Evolutionary conservation across 768 basidiomycete genomes (phyloP).

Genomic region (Boletus reticulatus): DNA sequence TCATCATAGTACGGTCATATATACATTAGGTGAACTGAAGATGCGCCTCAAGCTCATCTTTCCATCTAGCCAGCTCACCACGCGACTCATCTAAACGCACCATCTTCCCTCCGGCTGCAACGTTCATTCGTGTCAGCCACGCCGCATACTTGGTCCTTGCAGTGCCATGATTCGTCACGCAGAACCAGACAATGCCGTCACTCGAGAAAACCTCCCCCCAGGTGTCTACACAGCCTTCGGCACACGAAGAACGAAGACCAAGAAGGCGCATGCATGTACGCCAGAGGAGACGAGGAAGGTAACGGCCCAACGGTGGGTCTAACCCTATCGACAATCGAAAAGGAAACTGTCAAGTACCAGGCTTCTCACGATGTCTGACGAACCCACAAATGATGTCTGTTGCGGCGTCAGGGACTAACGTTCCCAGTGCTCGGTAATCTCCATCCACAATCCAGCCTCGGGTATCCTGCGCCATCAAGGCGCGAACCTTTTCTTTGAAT

Average conservation of each 20-base stretch:
- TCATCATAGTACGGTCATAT: too few species aligned
- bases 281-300: slow-evolving; percentile 56
- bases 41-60: slow-evolving; percentile 10
- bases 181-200: slow-evolving; percentile 50
- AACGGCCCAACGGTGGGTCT: slow-evolving; percentile 59
- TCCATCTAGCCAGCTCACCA: slow-evolving; percentile 42
- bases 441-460: slow-evolving; percentile 58
- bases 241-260: slow-evolving; percentile 38
- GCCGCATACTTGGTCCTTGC: slow-evolving; percentile 14
- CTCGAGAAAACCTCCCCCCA: slow-evolving; percentile 43
- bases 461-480: slow-evolving; percentile 28
- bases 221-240: slow-evolving; percentile 47
- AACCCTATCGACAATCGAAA: slow-evolving; percentile 45
- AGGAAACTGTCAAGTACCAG: neutral
- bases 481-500: slow-evolving; percentile 16
- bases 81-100: slow-evolving; percentile 53
- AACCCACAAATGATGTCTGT: slow-evolving; percentile 57
- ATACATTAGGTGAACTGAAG: neutral
- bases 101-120: slow-evolving; percentile 40
- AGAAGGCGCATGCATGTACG: slow-evolving; percentile 51
- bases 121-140: slow-evolving; percentile 14
- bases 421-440: slow-evolving; percentile 35
- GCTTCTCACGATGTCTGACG: neutral
- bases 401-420: slow-evolving; percentile 35
- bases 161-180: slow-evolving; percentile 40